Percentiles rank a stretch among this genome's conserved stretches.
These are phyloP conservation scores for Claviceps monticola DNA, from an alignment of 2,329 filamentous ascomycete genomes.

Conservation along the genomic window DNA sequence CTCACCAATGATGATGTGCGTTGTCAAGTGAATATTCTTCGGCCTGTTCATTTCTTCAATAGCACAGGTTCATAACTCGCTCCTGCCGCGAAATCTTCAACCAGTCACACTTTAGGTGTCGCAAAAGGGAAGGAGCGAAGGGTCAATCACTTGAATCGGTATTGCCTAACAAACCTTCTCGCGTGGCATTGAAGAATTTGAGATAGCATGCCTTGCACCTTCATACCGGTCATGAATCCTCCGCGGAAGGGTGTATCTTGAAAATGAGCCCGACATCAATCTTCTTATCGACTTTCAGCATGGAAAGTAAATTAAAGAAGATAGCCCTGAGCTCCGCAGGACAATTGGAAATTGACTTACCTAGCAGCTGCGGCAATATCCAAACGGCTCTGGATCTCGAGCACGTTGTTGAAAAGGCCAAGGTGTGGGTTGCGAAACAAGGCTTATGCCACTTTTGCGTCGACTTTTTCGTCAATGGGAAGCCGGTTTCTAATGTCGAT, in stretches of 20 bases:
- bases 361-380: conserved; percentile 4
- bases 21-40: too few species aligned
- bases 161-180: too few species aligned
- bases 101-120: neutral
- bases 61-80: neutral
- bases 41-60: neutral
- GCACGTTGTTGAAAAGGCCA: conserved; percentile 8
- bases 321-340: conserved; percentile 13
- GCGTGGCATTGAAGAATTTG: neutral
- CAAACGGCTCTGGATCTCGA: conserved; percentile 13
- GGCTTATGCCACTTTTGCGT: conserved; percentile 17
- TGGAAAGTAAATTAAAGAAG: conserved; percentile 10
- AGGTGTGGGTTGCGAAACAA: conserved; percentile 21
- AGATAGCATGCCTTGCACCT: neutral
- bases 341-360: conserved; percentile 15
- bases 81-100: neutral
- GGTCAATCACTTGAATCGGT: neutral
- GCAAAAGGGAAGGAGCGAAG: neutral
- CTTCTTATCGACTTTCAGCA: conserved; percentile 13
- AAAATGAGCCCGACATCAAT: conserved; percentile 9
- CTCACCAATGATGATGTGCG: too few species aligned
- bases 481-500: conserved; percentile 6
- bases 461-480: conserved; percentile 12
- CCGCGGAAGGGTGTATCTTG: neutral
- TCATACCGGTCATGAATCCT: neutral